Conservation (phyloP, 805 yeast species). For the Hanseniaspora valbyensis region DNA sequence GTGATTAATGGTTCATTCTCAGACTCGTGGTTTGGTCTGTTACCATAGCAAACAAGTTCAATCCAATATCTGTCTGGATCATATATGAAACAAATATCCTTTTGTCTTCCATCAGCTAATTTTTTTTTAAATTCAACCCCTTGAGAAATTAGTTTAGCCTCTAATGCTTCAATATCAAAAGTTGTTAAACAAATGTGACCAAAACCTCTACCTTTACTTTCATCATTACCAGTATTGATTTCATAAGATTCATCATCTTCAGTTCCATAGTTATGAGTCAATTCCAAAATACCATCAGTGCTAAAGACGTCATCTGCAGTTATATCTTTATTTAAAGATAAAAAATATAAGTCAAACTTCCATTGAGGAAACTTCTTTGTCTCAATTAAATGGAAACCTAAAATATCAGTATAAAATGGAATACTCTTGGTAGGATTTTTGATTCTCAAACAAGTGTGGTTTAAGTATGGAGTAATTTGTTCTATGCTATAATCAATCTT, state of each 20-base stretch:
- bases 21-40: constrained; percentile 17
- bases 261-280: constrained; percentile 70
- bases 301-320: constrained; percentile 30
- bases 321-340: constrained; percentile 34
- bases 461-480: constrained; percentile 25
- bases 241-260: constrained; percentile 46
- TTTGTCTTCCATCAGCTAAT: constrained; percentile 81
- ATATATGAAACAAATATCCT: constrained; percentile 82
- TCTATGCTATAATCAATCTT: background rate
- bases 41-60: constrained; percentile 60
- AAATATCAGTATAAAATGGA: constrained; percentile 59
- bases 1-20: constrained; percentile 17
- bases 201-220: constrained; percentile 68
- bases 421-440: constrained; percentile 67
- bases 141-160: constrained; percentile 45
- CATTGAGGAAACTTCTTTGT: constrained; percentile 42
- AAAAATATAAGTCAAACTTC: constrained; percentile 57
- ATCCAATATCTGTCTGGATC: constrained; percentile 98
- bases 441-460: constrained; percentile 70
- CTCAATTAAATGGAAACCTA: constrained; percentile 58
- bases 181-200: constrained; percentile 90
- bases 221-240: constrained; percentile 71
- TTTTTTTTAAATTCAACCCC: constrained; percentile 75
- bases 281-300: constrained; percentile 59
- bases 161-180: constrained; percentile 57